Conservation (phyloP, 148 eudicot species). For the Amaranthus palmeri region DNA sequence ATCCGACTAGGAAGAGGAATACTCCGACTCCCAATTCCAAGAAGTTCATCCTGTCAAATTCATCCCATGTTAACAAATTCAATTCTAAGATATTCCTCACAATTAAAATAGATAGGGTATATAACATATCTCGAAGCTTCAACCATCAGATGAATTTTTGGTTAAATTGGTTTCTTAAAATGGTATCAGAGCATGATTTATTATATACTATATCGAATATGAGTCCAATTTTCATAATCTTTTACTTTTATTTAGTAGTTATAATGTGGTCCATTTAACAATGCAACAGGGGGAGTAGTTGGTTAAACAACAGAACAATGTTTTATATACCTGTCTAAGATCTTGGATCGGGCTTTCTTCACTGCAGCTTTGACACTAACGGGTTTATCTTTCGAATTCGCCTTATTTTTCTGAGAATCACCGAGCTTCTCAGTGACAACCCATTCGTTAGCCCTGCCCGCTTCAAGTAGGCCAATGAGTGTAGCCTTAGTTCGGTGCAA, state of each 20-base stretch:
- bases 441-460: conserved; percentile 92
- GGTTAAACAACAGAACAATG: not conserved
- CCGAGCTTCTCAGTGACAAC: conserved; percentile 98
- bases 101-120: too few relatives aligned
- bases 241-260: too few relatives aligned
- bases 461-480: conserved; percentile 76
- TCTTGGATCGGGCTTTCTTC: conserved; percentile 46
- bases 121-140: too few relatives aligned
- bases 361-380: conserved; percentile 36
- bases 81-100: not conserved
- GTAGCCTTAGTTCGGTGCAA: conserved; percentile 95
- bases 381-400: conserved; percentile 32
- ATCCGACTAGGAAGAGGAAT: conserved; percentile 72
- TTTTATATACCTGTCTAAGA: conserved; percentile 59
- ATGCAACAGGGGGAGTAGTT: too few relatives aligned
- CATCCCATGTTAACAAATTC: not conserved
- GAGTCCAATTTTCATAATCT: too few relatives aligned
- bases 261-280: too few relatives aligned
- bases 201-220: too few relatives aligned
- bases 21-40: conserved; percentile 71
- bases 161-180: too few relatives aligned
- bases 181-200: too few relatives aligned
- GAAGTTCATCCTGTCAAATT: conserved; percentile 50
- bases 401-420: conserved; percentile 67
- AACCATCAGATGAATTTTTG: too few relatives aligned